A percentile compares a stretch with the other conserved stretches of the same genome.
Evolutionary conservation across 1,284 basidiomycete genomes (phyloP).

Genomic region (Papiliotrema nemorosa): DNA sequence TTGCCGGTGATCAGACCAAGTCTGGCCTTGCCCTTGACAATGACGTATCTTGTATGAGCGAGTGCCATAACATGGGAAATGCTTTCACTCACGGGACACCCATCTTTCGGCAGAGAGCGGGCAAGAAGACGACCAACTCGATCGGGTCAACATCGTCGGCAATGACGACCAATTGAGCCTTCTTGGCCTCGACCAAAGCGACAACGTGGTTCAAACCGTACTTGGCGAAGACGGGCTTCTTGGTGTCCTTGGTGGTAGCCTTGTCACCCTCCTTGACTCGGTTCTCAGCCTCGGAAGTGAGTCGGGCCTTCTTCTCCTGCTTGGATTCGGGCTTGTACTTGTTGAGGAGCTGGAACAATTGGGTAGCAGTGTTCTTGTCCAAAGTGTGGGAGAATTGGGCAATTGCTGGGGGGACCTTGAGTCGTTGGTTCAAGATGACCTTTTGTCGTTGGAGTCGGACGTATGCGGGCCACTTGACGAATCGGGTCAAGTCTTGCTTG

Average conservation of each 20-base stretch:
- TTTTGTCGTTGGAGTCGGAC: slow-evolving; percentile 97
- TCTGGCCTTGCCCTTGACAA: slow-evolving; percentile 95
- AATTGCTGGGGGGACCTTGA: slow-evolving; percentile 98
- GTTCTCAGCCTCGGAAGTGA: slow-evolving; percentile 70
- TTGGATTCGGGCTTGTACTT: slow-evolving; percentile 71
- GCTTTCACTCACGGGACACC: no score
- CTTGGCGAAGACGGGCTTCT: slow-evolving; percentile 94
- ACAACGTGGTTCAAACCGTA: slow-evolving; percentile 97
- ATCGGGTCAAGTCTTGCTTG: slow-evolving; percentile 87
- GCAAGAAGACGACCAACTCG: slow-evolving; percentile 96
- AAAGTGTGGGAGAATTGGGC: slow-evolving; percentile 97
- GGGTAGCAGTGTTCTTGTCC: slow-evolving; percentile 99
- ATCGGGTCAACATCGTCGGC: slow-evolving; percentile 99
- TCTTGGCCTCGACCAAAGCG: slow-evolving; percentile 94
- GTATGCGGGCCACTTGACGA: slow-evolving; percentile 99
- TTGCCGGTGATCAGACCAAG: slow-evolving; percentile 69
- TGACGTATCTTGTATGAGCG: no score
- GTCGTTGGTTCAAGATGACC: slow-evolving; percentile 95
- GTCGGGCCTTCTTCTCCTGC: slow-evolving; percentile 96
- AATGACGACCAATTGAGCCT: slow-evolving; percentile 94
- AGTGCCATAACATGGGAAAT: no score
- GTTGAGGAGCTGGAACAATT: slow-evolving; percentile 97
- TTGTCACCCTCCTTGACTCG: slow-evolving; percentile 56
- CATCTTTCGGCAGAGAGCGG: slow-evolving; percentile 98
- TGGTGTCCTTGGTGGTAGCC: slow-evolving; percentile 59